A percentile compares a stretch with the other conserved stretches of the same genome.
Evolutionary conservation across 1,139 yeast species (phyloP).

Genomic region (Hyphopichia khmerensis): DNA sequence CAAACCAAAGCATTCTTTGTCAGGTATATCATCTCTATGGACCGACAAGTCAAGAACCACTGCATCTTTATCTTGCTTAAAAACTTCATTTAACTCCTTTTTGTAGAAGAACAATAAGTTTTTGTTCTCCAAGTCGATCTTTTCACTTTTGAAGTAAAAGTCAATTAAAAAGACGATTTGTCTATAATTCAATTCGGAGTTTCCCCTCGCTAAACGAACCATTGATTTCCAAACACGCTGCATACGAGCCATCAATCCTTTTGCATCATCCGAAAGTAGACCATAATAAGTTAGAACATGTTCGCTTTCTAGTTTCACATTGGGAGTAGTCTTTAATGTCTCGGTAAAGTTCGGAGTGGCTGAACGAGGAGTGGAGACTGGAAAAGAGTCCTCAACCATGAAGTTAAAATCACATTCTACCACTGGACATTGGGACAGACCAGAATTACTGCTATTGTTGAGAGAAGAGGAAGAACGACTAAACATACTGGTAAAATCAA

Average conservation of each 20-base stretch:
- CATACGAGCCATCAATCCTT: conserved; percentile 10
- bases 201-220: conserved; percentile 20
- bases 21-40: conserved; percentile 6
- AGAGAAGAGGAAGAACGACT: conserved; percentile 3
- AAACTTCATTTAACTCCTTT: conserved; percentile 21
- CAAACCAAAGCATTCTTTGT: conserved; percentile 12
- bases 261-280: conserved; percentile 1
- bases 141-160: conserved; percentile 24
- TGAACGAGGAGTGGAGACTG: background rate
- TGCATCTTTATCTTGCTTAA: conserved; percentile 11
- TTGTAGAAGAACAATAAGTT: conserved; percentile 26
- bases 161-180: conserved; percentile 36
- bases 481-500: conserved; percentile 27
- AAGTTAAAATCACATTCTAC: conserved; percentile 42
- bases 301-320: background rate
- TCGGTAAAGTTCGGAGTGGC: background rate
- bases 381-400: conserved; percentile 25
- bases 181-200: conserved; percentile 20
- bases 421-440: conserved; percentile 34
- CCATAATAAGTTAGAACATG: background rate
- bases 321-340: background rate
- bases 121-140: conserved; percentile 18
- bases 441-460: background rate
- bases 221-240: conserved; percentile 30
- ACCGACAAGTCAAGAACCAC: background rate